Base-by-base conservation (phyloP, 2,329 filamentous ascomycete species). In the Samsoniella hepiali region DNA sequence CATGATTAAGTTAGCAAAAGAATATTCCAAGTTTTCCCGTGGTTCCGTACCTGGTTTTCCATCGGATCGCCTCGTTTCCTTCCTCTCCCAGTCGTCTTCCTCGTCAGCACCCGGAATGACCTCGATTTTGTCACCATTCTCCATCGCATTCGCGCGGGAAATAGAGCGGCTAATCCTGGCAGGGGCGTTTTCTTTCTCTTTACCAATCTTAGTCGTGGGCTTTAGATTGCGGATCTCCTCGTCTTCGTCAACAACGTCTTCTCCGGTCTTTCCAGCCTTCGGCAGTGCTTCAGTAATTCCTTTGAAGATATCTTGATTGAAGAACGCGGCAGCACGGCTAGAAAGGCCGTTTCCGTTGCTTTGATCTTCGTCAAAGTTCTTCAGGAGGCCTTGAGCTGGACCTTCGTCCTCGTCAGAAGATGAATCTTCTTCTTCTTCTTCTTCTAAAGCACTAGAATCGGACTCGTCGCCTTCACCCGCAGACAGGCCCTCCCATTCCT, bases 251-350 rank as follows among this genome's bases (percentile, higher is more conserved):
- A 72, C 72, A 36, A 79, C 77, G 17, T 73, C 67, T 13, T 75
- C 76, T 42, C 77, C 74, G 15, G 71, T 71, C 9, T 68, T 17
- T 60, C 68, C 50, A 71, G 68, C 0, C 71, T 67, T 17, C 67
- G 69, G 7, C 85, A 88, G 78, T 27, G 89, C 75, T 0, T 86
- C 90, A 29, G 87, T 86, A 61, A 98, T 87, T 45, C 88, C 91
- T 68, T 93, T 88, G 81, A 99, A 99, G 47, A 99, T 89, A 68
- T 97, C 93, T 73, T 97, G 94, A 69, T 91, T 90, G 75, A 99
- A 99, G 78, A 99, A 99, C 65, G 89, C 84, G 10, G 89, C 85
- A 9, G 95, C 95, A 67, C 92, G 86, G 74, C 88, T 93, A 3
- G 93, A 96, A n/a, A 98, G 81, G 3, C 73, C 71, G 58, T 69